A percentile compares a stretch with the other conserved stretches of the same genome.
Evolutionary conservation across 257 asterid genomes (phyloP).

Genomic region (Solanum habrochaites): DNA sequence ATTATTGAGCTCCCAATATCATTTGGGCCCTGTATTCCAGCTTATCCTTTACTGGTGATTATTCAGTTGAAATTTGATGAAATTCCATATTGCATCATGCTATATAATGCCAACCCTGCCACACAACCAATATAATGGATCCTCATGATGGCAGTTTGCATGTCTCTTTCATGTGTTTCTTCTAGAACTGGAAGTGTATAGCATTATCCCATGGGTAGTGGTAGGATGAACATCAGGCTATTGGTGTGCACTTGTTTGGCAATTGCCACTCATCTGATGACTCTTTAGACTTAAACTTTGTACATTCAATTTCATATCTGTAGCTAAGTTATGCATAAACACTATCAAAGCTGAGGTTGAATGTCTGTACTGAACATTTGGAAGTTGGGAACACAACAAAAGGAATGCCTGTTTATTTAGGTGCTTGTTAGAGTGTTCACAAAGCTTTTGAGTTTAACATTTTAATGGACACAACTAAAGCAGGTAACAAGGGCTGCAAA

Average conservation of each 20-base stretch:
- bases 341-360: neutral
- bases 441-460: neutral
- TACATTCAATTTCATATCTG: neutral
- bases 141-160: neutral
- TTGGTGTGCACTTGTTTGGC: neutral
- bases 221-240: neutral
- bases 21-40: neutral
- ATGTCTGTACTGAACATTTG: neutral
- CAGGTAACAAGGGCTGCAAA: neutral
- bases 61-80: neutral
- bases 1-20: neutral
- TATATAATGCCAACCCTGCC: neutral
- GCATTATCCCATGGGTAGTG: neutral
- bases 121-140: neutral
- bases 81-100: neutral
- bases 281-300: neutral
- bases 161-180: neutral
- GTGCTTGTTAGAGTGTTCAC: neutral
- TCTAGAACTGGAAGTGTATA: neutral
- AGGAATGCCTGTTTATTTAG: neutral
- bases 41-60: neutral
- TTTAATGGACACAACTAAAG: neutral
- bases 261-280: neutral
- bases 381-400: neutral
- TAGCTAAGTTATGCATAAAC: neutral